phyloP scores from a whole-genome alignment of 352 stramenopile genomes.

The Globisporangium parvum region DNA sequence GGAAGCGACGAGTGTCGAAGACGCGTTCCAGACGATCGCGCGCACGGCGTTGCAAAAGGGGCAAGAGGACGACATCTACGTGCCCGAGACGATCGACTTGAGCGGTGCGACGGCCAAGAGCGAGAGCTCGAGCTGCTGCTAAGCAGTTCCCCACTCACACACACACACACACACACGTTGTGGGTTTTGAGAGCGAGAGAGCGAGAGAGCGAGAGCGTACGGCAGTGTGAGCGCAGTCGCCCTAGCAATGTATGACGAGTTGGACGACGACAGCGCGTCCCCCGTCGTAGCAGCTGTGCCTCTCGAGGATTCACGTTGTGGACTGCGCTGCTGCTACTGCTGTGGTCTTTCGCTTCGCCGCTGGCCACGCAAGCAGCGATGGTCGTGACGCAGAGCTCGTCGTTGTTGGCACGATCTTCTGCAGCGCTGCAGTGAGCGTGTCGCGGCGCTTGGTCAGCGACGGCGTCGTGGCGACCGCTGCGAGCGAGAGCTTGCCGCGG shows the following conservation, averaged over 20 bases:
- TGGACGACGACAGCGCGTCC: no score
- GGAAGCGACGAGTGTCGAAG: slow-evolving; percentile 95
- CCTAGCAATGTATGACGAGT: background rate
- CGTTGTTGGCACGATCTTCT: background rate
- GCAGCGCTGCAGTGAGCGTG: background rate
- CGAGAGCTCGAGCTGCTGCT: slow-evolving; percentile 72
- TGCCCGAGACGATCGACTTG: slow-evolving; percentile 83
- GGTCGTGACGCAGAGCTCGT: background rate
- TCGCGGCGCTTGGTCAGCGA: background rate
- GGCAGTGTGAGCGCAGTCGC: background rate
- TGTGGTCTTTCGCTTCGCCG: background rate
- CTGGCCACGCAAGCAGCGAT: background rate
- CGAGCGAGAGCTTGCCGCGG: background rate
- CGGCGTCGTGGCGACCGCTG: background rate
- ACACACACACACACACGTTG: no score
- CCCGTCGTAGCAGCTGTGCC: no score
- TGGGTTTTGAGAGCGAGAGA: background rate
- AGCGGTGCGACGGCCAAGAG: slow-evolving; percentile 65
- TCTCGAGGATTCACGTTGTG: background rate
- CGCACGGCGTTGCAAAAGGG: slow-evolving; percentile 84
- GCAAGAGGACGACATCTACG: slow-evolving; percentile 84
- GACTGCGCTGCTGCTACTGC: background rate
- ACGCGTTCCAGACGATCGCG: slow-evolving; percentile 93
- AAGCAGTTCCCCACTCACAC: slow-evolving; percentile 6
- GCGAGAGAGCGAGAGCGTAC: background rate